Conservation (phyloP, 345 rosid genomes). For the Cardamine resedifolia region DNA sequence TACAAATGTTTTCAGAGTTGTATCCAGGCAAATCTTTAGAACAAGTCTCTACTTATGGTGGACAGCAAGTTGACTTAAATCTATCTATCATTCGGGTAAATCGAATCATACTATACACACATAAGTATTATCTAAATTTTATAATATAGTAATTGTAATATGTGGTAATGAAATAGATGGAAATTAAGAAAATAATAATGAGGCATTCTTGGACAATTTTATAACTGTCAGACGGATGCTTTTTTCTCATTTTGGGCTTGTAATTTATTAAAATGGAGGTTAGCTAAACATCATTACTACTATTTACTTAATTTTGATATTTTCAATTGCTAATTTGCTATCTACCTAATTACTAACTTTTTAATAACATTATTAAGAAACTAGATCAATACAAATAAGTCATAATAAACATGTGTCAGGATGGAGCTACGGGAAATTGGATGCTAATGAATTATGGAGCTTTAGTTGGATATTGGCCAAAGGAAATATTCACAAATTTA, state of each 20-base stretch:
- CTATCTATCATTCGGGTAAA: background rate
- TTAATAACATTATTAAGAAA: background rate
- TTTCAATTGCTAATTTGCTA: background rate
- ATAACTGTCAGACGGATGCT: too few relatives aligned
- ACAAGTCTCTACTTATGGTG: constrained; percentile 3
- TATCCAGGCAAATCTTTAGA: constrained; percentile 5
- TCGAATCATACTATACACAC: background rate
- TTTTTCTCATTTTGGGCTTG: too few relatives aligned
- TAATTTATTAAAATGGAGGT: too few relatives aligned
- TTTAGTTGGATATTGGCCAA: constrained; percentile 14
- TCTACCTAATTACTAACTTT: background rate
- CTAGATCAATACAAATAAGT: background rate
- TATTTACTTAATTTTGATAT: background rate
- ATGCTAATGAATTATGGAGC: background rate
- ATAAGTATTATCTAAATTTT: background rate
- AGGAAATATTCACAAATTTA: background rate
- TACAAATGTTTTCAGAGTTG: constrained; percentile 6
- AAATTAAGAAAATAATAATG: background rate
- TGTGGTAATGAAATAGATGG: background rate
- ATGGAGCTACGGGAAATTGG: background rate
- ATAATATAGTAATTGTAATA: background rate
- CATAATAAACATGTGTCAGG: background rate
- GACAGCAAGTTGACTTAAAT: background rate
- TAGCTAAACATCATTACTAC: background rate
- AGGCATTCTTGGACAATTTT: too few relatives aligned